Evolutionary conservation across 2,329 filamentous ascomycete species (phyloP).

Genomic region (Penicillium brasilianum): DNA sequence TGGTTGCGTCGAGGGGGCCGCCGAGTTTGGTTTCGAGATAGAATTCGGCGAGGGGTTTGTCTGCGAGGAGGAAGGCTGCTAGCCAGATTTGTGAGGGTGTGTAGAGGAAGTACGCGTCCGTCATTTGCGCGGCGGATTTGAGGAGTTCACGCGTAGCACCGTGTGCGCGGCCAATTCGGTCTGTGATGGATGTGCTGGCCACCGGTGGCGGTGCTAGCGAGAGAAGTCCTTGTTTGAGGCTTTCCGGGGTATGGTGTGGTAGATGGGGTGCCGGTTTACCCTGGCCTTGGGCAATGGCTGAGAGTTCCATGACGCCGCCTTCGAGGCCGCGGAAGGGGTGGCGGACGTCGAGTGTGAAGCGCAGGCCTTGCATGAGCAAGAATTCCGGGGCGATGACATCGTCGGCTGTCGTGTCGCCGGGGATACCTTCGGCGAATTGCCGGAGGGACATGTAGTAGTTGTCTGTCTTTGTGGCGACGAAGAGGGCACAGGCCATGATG

Average conservation of each 20-base stretch:
- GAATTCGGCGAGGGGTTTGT: slow-evolving; percentile 56
- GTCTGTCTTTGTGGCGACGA: slow-evolving; percentile 92
- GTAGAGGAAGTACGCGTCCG: slow-evolving; percentile 96
- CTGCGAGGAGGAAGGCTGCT: slow-evolving; percentile 75
- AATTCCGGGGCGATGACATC: slow-evolving; percentile 91
- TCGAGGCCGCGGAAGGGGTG: slow-evolving; percentile 90
- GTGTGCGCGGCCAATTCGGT: slow-evolving; percentile 68
- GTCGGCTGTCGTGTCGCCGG: slow-evolving; percentile 73
- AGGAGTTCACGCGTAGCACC: slow-evolving; percentile 73
- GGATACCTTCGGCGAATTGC: slow-evolving; percentile 71
- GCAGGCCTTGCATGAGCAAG: slow-evolving; percentile 84
- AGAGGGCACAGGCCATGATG: slow-evolving; percentile 87
- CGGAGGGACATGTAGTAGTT: slow-evolving; percentile 73
- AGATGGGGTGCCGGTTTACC: slow-evolving; percentile 44
- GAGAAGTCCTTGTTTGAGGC: slow-evolving; percentile 37
- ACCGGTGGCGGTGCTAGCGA: slow-evolving; percentile 38
- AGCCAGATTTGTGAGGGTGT: slow-evolving; percentile 94
- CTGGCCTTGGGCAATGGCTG: slow-evolving; percentile 68
- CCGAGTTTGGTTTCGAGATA: slow-evolving; percentile 54
- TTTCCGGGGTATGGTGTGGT: slow-evolving; percentile 37
- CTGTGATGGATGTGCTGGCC: slow-evolving; percentile 39
- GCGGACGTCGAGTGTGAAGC: slow-evolving; percentile 90
- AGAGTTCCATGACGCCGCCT: slow-evolving; percentile 82
- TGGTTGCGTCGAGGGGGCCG: slow-evolving; percentile 21
- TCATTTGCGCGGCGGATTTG: slow-evolving; percentile 80